Conservation (phyloP, 2,329 filamentous ascomycete species). For the Endothia cerciana region DNA sequence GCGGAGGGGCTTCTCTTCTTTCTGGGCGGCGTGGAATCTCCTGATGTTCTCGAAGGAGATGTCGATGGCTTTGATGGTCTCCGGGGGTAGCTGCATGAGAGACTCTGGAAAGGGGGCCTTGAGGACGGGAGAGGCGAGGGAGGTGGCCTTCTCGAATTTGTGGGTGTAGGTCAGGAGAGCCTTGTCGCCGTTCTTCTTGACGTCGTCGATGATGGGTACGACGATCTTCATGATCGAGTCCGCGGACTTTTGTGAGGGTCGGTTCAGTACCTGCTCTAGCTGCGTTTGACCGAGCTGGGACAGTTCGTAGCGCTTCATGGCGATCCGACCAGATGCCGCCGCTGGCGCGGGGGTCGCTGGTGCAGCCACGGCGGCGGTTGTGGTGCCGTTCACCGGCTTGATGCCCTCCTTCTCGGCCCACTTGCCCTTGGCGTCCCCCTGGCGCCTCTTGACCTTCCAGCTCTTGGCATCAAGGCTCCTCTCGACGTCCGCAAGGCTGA, state of each 20-base stretch:
- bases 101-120: conserved; percentile 84
- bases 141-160: conserved; percentile 96
- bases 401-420: conserved; percentile 86
- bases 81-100: conserved; percentile 81
- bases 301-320: conserved; percentile 80
- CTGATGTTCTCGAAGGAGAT: conserved; percentile 91
- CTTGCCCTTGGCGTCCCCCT: conserved; percentile 90
- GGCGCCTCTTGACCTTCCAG: conserved; percentile 90
- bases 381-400: conserved; percentile 43
- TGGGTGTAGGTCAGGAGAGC: conserved; percentile 92
- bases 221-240: conserved; percentile 92
- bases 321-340: conserved; percentile 59
- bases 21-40: conserved; percentile 91
- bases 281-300: conserved; percentile 64
- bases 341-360: conserved; percentile 34
- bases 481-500: conserved; percentile 87
- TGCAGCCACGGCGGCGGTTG: conserved; percentile 39
- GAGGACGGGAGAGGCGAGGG: conserved; percentile 84
- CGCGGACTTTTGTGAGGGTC: conserved; percentile 93
- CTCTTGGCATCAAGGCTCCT: conserved; percentile 92
- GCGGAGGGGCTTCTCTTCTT: conserved; percentile 76
- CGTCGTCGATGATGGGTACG: conserved; percentile 86
- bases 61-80: conserved; percentile 92
- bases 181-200: conserved; percentile 81
- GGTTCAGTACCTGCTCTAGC: conserved; percentile 76